Evolutionary conservation across 352 stramenopile genomes (phyloP), one percentile per base, ranked within the genome.

Genomic region (Globisporangium echinulatum): DNA sequence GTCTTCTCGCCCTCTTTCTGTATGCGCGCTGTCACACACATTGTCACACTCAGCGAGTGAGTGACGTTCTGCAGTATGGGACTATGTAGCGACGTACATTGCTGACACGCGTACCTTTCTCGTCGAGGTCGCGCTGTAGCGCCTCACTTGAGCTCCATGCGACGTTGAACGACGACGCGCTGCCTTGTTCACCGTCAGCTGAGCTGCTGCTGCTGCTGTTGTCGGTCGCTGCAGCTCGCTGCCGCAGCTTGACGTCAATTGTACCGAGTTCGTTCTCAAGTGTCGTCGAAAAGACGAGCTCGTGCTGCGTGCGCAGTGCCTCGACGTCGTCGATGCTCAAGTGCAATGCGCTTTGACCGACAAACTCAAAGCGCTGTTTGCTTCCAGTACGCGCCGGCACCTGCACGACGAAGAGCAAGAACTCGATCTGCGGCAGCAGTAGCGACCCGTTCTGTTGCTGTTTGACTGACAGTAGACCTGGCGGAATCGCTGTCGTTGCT

Each of bases 131-230:
- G 52, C 72, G 71, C 39, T 81, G 54, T 17, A 88, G 64, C 9
- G 73, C 71, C 36, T 80, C 77, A 33, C 63, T 81, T 3, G 75
- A 80, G 52, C 74, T 84, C 75, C 75, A 87, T 49, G 82, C 75
- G 14, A 87, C 68, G 15, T 48, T 74, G 59, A 87, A 85, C 38
- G 69, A 58, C 13, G 40, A 49, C 2, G 17, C 19, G 5, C 52
- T 37, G 9, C 42, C 42, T 6, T 15, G 6, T 38, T 62, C 52
- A 25, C 3, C 52, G 15, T 19, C 37, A 10, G 52, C 43, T 13
- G 15, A 7, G 15, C 11, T n/a, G 5, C 11, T 9, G 17, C 19
- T 49, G 46, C 11, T n/a, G 5, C 11, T 9, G 17, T 36, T 49
- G 46, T 13, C 36, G 13, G 25, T 7, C 8, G 7, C 14, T 3